A percentile compares a stretch with the other conserved stretches of the same genome.
phyloP scores from a whole-genome alignment of 2,329 filamentous ascomycete species.

The Pseudonectria foliicola region DNA sequence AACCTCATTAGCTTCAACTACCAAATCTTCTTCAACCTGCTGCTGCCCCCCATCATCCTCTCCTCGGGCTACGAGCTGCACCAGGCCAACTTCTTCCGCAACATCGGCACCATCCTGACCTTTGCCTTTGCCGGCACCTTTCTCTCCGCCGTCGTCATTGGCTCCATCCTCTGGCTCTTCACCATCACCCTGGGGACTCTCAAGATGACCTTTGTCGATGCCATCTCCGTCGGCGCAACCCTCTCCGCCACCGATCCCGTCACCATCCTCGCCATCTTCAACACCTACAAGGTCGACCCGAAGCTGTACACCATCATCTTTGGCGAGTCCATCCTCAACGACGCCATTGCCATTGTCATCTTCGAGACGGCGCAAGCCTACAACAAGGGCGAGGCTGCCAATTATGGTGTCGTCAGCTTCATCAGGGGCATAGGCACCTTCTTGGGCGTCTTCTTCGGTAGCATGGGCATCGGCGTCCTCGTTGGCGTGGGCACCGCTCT shows the following conservation, averaged over 20 bases:
- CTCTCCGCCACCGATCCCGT: constrained; percentile 95
- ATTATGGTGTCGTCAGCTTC: constrained; percentile 71
- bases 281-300: constrained; percentile 97
- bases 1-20: constrained; percentile 95
- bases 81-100: constrained; percentile 98
- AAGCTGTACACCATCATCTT: constrained; percentile 99
- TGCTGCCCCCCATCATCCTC: constrained; percentile 96
- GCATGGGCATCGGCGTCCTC: constrained; percentile 77
- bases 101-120: constrained; percentile 93
- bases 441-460: constrained; percentile 92
- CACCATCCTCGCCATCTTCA: constrained; percentile 97
- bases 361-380: constrained; percentile 97
- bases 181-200: constrained; percentile 78
- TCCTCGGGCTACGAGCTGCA: constrained; percentile 96
- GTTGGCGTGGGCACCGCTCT: constrained; percentile 85
- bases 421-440: constrained; percentile 92
- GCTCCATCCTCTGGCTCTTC: constrained; percentile 81
- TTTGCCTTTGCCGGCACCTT: constrained; percentile 98
- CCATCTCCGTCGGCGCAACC: constrained; percentile 92
- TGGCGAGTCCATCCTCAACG: constrained; percentile 95
- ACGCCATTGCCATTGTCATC: constrained; percentile 95
- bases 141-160: constrained; percentile 91
- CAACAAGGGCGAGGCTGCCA: constrained; percentile 63
- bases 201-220: constrained; percentile 85
- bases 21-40: constrained; percentile 98